These are phyloP conservation scores for Alternaria triticimaculans DNA, from an alignment of 2,329 filamentous ascomycete genomes.

Conservation along the genomic window DNA sequence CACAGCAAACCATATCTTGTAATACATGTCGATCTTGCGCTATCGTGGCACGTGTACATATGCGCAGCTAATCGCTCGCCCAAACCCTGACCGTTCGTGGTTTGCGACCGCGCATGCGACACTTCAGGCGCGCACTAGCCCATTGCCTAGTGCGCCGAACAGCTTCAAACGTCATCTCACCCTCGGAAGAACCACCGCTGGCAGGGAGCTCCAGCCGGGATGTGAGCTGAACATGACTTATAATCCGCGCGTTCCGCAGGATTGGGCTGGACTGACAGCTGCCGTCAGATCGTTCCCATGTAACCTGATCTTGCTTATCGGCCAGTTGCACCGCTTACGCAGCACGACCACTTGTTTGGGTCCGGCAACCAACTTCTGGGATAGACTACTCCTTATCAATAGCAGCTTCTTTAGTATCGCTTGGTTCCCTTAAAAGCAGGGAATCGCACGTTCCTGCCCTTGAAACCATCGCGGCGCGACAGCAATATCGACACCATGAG, in stretches of 20 bases:
- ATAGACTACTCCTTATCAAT: conserved; percentile 7
- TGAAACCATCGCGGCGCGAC: conserved; percentile 11
- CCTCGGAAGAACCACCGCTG: background rate
- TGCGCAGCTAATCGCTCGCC: conserved; percentile 18
- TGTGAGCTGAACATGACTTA: conserved; percentile 5
- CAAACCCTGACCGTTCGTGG: background rate
- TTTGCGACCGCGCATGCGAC: conserved; percentile 1
- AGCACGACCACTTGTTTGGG: background rate
- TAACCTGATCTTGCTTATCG: conserved; percentile 4
- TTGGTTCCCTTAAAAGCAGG: background rate
- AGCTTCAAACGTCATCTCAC: conserved; percentile 13
- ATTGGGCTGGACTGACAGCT: background rate
- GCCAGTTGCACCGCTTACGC: background rate
- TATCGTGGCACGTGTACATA: conserved; percentile 14
- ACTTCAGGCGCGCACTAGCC: background rate
- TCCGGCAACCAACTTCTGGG: background rate
- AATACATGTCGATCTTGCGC: conserved; percentile 12
- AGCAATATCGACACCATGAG: conserved; percentile 14
- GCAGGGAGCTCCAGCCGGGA: background rate
- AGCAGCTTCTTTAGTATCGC: background rate
- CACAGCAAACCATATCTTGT: conserved; percentile 20
- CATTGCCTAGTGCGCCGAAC: background rate
- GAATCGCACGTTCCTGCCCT: conserved; percentile 4
- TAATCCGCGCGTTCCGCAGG: conserved; percentile 11
- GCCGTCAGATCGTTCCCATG: conserved; percentile 5